These are phyloP conservation scores for Sclerotinia glacialis DNA, from an alignment of 2,329 filamentous ascomycete genomes.

Conservation along the genomic window DNA sequence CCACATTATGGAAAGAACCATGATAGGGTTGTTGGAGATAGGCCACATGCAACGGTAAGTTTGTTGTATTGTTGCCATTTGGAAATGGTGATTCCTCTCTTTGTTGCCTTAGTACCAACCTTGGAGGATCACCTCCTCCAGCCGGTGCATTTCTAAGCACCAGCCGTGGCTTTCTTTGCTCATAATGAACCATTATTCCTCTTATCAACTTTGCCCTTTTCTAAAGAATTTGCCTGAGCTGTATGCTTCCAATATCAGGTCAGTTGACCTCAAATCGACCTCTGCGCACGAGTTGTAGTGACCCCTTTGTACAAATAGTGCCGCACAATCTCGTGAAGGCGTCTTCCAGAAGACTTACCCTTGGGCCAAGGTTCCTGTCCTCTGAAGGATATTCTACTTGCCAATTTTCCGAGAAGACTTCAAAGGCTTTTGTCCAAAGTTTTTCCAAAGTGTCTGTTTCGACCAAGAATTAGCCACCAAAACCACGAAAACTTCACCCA, in stretches of 20 bases:
- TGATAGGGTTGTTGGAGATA: constrained; percentile 11
- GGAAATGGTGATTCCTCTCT: background rate
- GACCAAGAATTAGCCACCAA: background rate
- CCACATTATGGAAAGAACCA: constrained; percentile 3
- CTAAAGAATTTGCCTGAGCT: background rate
- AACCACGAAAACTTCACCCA: background rate
- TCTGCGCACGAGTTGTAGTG: background rate
- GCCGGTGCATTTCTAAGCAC: constrained; percentile 9
- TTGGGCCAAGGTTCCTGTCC: background rate
- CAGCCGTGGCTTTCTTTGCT: constrained; percentile 19
- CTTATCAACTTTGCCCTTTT: background rate
- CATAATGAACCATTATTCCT: constrained; percentile 18
- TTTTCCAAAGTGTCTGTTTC: background rate
- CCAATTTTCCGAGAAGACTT: background rate
- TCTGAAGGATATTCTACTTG: background rate
- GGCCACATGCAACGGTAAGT: constrained; percentile 5
- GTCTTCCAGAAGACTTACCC: constrained; percentile 1
- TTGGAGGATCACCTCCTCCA: background rate
- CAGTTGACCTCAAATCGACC: background rate
- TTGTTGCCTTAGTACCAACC: background rate
- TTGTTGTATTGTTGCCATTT: constrained; percentile 6
- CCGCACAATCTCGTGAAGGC: background rate
- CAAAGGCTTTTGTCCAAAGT: background rate
- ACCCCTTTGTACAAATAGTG: background rate
- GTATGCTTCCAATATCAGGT: background rate